A percentile compares a stretch with the other conserved stretches of the same genome.
Evolutionary conservation across 495 filamentous ascomycete species (phyloP).

Genomic region (Stereocaulon alpinum): DNA sequence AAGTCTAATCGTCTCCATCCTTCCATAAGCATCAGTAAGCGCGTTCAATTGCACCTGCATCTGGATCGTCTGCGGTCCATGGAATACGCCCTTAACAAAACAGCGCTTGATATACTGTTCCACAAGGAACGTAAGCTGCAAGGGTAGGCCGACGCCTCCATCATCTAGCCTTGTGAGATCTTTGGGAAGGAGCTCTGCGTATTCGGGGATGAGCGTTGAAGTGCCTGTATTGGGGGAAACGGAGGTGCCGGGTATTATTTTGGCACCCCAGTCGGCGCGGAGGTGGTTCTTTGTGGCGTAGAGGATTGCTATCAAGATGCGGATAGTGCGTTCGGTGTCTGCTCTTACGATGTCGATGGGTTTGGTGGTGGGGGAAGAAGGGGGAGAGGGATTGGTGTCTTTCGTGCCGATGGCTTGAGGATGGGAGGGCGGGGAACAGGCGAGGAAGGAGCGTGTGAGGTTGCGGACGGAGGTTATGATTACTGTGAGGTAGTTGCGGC

Average conservation of each 20-base stretch:
- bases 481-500: slow-evolving; percentile 47
- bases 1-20: slow-evolving; percentile 64
- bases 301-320: slow-evolving; percentile 59
- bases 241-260: slow-evolving; percentile 35
- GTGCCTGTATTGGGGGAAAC: slow-evolving; percentile 32
- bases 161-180: slow-evolving; percentile 52
- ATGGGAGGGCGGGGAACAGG: slow-evolving; percentile 23
- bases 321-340: slow-evolving; percentile 49
- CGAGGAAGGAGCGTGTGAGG: slow-evolving; percentile 48
- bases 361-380: slow-evolving; percentile 15
- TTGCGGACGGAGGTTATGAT: slow-evolving; percentile 54
- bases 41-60: slow-evolving; percentile 54
- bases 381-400: slow-evolving; percentile 21
- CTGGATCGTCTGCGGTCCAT: slow-evolving; percentile 49
- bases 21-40: slow-evolving; percentile 54
- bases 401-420: slow-evolving; percentile 14
- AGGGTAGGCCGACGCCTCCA: slow-evolving; percentile 52
- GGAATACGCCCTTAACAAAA: slow-evolving; percentile 48
- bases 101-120: slow-evolving; percentile 59
- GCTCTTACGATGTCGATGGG: slow-evolving; percentile 36
- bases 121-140: slow-evolving; percentile 57
- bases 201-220: slow-evolving; percentile 46
- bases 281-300: slow-evolving; percentile 69
- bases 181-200: slow-evolving; percentile 48
- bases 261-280: slow-evolving; percentile 60